Evolutionary conservation across 1,139 yeast species (phyloP).

Genomic region (Blastobotrys apis): DNA sequence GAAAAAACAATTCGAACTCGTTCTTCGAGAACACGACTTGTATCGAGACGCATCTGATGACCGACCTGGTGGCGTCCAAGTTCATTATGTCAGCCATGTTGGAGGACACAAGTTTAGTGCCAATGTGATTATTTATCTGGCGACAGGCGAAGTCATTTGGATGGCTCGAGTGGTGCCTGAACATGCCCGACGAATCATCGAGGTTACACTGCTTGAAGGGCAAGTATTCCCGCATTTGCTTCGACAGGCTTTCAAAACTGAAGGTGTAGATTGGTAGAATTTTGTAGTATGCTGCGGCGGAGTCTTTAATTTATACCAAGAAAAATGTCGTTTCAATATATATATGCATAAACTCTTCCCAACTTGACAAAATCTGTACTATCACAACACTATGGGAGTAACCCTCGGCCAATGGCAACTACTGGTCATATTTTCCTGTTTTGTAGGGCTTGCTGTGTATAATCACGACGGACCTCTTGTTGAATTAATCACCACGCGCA

Average conservation of each 20-base stretch:
- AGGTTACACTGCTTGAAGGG: slow-evolving; percentile 65
- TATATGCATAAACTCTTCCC: no score
- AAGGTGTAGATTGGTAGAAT: slow-evolving; percentile 12
- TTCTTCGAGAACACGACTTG: slow-evolving; percentile 63
- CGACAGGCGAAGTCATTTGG: slow-evolving; percentile 79
- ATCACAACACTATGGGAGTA: no score
- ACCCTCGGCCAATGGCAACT: no score
- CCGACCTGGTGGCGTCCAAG: slow-evolving; percentile 68
- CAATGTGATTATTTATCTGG: slow-evolving; percentile 71
- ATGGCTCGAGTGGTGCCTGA: slow-evolving; percentile 78
- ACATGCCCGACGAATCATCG: slow-evolving; percentile 68
- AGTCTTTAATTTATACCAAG: no score
- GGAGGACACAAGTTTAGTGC: slow-evolving; percentile 97
- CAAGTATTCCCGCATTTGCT: slow-evolving; percentile 68
- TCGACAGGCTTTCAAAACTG: slow-evolving; percentile 44
- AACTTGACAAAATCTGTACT: no score
- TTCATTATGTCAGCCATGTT: slow-evolving; percentile 72
- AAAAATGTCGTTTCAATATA: neutral
- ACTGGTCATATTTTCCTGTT: no score
- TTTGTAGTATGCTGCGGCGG: neutral
- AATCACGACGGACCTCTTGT: no score
- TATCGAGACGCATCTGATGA: slow-evolving; percentile 71
- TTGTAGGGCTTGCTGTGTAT: no score
- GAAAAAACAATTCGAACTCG: slow-evolving; percentile 71
- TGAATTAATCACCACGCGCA: no score